Evolutionary conservation across 148 eudicot species (phyloP).

Genomic region (Spergularia marina): DNA sequence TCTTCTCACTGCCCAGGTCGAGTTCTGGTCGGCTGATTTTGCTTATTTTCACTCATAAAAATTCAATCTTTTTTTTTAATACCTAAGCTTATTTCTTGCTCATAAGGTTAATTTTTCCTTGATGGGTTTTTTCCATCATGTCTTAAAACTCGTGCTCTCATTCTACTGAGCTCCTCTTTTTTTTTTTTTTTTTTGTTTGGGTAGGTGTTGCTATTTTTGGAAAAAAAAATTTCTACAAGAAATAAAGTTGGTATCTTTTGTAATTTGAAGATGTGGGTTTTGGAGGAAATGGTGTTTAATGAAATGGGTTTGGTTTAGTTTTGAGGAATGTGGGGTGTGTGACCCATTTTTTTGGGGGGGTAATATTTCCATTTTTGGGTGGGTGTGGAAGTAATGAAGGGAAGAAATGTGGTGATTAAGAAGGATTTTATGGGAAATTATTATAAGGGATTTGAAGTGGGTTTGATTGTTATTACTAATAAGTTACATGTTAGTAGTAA

Average conservation of each 20-base stretch:
- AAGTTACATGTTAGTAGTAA: conserved; percentile 30
- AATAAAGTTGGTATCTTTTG: neutral
- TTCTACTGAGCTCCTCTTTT: conserved; percentile 14
- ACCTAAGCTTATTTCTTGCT: conserved; percentile 14
- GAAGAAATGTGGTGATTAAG: conserved; percentile 32
- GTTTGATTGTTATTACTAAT: conserved; percentile 21
- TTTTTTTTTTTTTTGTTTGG: conserved; percentile 1
- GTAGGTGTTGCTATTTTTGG: conserved; percentile 6
- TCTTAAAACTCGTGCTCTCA: conserved; percentile 29
- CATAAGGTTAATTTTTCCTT: conserved; percentile 1
- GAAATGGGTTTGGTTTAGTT: conserved; percentile 27
- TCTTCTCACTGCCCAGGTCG: conserved; percentile 41
- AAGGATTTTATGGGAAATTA: conserved; percentile 26
- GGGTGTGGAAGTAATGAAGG: conserved; percentile 29
- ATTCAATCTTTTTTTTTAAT: neutral
- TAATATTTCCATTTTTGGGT: conserved; percentile 13
- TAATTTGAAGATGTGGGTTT: conserved; percentile 19
- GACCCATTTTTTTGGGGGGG: conserved; percentile 19
- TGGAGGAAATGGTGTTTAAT: conserved; percentile 8
- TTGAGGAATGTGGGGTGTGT: conserved; percentile 30
- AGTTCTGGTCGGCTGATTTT: conserved; percentile 40
- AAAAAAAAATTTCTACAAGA: neutral
- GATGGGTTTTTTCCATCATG: conserved; percentile 17
- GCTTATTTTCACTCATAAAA: neutral
- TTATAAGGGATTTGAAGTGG: conserved; percentile 33